Base-by-base conservation (phyloP, 164 flowering plant species). In the Amborella trichopoda region DNA sequence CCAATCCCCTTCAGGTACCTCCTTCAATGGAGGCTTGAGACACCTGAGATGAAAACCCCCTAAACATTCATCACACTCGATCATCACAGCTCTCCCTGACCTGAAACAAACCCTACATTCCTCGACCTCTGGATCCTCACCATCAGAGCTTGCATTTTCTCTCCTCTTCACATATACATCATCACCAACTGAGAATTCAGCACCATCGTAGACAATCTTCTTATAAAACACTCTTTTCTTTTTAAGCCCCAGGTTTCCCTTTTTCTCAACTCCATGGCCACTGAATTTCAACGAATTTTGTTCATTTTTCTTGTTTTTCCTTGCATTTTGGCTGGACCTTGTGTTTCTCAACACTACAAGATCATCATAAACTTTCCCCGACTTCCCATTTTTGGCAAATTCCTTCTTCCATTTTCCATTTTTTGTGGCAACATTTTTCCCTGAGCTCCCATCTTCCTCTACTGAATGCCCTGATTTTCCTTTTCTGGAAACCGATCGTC, bases 1-100 rank as follows among this genome's bases (percentile, higher is more conserved):
- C 99, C 99, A 91, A 65, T 78, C 88, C 26, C 99, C 99, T 54
- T 87, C 90, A 0, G 99, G 96, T 40, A 91, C 77, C 50, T 65
- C 78, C 62, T 76, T 75, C 67, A 87, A 45, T 1, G 88, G 95
- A 5, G 96, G 96, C 50, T 62, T 82, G 54, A 87, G 54, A 55
- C 99, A 91, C 50, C 75, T 87, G 68, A 87, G 71, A 54, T 91
- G 99, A 71, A 81, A 91, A 32, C 96, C 99, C 40, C 80, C 75
- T 49, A 91, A 65, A 48, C 96, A 91, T 62, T 70, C 81, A 53
- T 87, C 99, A 53, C 99, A 91, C 63, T 87, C 99, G 45, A 91
- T 67, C 96, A 83, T 86, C 48, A 82, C 58, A 13, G 64, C 60
- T 22, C 30, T 71, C 26, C 94, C 95, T 3, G 64, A 43, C 58